Evolutionary conservation across 1,284 basidiomycete species (phyloP).

Genomic region (Pseudozyma sp.): DNA sequence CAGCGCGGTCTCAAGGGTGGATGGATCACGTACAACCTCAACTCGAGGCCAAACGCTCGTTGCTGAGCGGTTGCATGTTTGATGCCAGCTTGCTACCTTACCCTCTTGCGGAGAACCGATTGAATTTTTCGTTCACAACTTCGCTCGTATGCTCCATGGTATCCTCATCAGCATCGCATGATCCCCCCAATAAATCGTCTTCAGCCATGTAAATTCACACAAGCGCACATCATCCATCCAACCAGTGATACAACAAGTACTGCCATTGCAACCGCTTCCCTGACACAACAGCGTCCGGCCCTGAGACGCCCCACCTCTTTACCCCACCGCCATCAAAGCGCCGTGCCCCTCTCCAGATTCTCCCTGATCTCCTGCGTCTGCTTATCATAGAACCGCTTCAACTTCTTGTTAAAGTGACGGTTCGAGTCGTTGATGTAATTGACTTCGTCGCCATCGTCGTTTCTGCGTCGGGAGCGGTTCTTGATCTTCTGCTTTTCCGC

Average conservation of each 20-base stretch:
- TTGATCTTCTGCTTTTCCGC: constrained; percentile 73
- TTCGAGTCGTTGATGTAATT: constrained; percentile 99
- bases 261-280: no score
- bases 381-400: constrained; percentile 96
- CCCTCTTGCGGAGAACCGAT: no score
- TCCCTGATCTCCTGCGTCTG: constrained; percentile 81
- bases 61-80: constrained; percentile 17
- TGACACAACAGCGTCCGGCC: no score
- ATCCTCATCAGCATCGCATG: no score
- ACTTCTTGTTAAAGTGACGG: constrained; percentile 98
- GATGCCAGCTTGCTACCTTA: not conserved
- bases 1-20: constrained; percentile 62
- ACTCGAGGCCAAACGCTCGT: constrained; percentile 44
- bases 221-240: no score
- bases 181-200: no score
- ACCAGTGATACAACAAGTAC: no score
- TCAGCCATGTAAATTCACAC: no score
- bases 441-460: constrained; percentile 92
- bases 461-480: constrained; percentile 85
- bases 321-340: constrained; percentile 16
- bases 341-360: constrained; percentile 58
- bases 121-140: no score
- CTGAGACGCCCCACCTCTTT: no score
- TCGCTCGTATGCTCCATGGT: no score
- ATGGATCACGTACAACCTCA: constrained; percentile 58